These are phyloP conservation scores for Catharanthus roseus DNA, from an alignment of 257 asterid species.

Conservation along the genomic window DNA sequence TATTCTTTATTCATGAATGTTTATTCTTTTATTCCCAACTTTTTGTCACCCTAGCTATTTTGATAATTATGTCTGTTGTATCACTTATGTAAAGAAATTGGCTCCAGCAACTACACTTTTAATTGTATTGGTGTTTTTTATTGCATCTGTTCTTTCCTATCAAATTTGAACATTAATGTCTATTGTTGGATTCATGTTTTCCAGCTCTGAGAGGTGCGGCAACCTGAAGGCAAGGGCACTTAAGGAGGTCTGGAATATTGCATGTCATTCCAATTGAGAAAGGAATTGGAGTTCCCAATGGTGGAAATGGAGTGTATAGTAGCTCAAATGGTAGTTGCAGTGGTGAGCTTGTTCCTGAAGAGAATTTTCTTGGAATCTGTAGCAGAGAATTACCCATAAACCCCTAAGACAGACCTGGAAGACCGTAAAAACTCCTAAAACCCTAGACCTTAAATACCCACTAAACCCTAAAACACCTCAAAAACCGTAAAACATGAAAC, in stretches of 20 bases:
- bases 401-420: no score
- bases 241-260: conserved; percentile 90
- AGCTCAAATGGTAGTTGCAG: conserved; percentile 69
- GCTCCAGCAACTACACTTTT: neutral
- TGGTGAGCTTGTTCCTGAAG: conserved; percentile 78
- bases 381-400: conserved; percentile 86
- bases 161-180: neutral
- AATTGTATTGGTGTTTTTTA: neutral
- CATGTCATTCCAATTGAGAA: conserved; percentile 84
- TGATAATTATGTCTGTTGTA: no score
- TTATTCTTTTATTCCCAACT: neutral
- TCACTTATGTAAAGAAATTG: neutral
- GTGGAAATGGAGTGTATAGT: conserved; percentile 50
- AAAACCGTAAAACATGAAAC: no score
- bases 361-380: conserved; percentile 86
- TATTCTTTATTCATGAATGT: neutral
- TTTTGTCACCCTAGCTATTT: no score
- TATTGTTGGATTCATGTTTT: neutral
- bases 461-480: no score
- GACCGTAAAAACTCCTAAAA: no score
- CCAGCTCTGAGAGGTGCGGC: conserved; percentile 92
- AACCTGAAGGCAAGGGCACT: conserved; percentile 83
- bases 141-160: neutral
- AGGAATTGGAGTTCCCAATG: conserved; percentile 44
- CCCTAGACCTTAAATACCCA: no score